Evolutionary conservation across 2,329 filamentous ascomycete genomes (phyloP), one percentile per base, ranked within the genome.

Genomic region (Talaromyces funiculosus): DNA sequence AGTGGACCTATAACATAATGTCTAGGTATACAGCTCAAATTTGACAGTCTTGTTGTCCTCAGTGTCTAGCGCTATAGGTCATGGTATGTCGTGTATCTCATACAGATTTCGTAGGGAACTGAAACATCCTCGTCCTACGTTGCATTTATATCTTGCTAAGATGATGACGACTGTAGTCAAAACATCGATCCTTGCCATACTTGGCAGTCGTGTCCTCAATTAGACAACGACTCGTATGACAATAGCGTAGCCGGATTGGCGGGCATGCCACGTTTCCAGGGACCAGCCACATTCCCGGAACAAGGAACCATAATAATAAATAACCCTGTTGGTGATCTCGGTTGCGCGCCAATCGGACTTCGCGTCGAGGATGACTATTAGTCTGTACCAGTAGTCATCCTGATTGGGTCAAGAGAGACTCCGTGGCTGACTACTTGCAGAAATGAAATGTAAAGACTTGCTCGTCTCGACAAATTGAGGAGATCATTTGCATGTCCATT

Each of bases 401-500:
- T 51, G 10, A 22, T 29, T 51, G 29, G 47, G n/a, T 14, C 10
- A 51, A 14, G 14, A 14, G 18, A n/a, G 45, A 20, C 29, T 51
- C 4, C n/a, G 29, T 51, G 47, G 47, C n/a, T 51, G 18, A 51
- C 33, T 4, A 10, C 18, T 16, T 22, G n/a, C 26, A 33, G 45
- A 18, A 31, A 31, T 29, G 26, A 10, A 7, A 18, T 20, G n/a
- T n/a, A 20, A 51, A 35, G 9, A 22, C 22, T 18, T 16, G 18
- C 47, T 51, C n/a, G 26, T 33, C 6, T 14, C 20, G 22, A 45
- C 16, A 22, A 18, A 20, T 42, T 33, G 18, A 35, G 12, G 29
- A 51, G 18, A 35, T 71, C 66, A 75, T 56, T 75, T 80, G 63
- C 82, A 74, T 55, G 80, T 80, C 86, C 87, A 89, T 66, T 80